Conservation (phyloP, 495 filamentous ascomycete species). For the Penicillium ochrochloron region DNA sequence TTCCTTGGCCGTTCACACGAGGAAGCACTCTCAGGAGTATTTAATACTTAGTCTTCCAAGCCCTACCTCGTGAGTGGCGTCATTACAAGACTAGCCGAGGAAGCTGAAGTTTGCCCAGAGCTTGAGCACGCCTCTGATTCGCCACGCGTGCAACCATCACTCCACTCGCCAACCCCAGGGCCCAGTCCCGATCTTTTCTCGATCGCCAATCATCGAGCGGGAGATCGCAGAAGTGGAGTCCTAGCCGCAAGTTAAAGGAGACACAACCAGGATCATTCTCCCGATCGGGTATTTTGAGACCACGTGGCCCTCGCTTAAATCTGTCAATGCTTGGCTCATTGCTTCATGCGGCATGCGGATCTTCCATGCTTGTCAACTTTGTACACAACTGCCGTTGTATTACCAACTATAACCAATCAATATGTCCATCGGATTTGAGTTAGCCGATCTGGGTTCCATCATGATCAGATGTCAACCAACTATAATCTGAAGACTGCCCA, state of each 20-base stretch:
- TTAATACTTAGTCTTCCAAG: not conserved
- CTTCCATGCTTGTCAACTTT: too few species aligned
- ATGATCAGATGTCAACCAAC: too few species aligned
- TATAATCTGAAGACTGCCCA: too few species aligned
- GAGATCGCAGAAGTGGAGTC: constrained; percentile 10
- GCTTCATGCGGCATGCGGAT: too few species aligned
- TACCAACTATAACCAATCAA: too few species aligned
- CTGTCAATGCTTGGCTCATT: too few species aligned
- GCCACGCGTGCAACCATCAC: not conserved
- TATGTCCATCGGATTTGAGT: too few species aligned
- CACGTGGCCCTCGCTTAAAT: not conserved
- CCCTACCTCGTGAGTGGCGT: constrained; percentile 7
- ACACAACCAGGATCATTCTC: not conserved
- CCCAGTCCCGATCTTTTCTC: not conserved
- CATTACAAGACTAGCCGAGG: constrained; percentile 3
- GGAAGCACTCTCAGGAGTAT: not conserved
- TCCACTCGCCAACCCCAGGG: not conserved
- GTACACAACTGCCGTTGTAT: too few species aligned
- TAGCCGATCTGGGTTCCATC: too few species aligned
- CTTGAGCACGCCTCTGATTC: not conserved
- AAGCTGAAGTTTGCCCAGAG: not conserved
- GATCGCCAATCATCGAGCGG: constrained; percentile 5
- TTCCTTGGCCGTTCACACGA: not conserved
- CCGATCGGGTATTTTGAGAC: not conserved
- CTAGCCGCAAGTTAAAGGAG: not conserved